phyloP scores from a whole-genome alignment of 2,329 filamentous ascomycete species.

The Byssothecium circinans region DNA sequence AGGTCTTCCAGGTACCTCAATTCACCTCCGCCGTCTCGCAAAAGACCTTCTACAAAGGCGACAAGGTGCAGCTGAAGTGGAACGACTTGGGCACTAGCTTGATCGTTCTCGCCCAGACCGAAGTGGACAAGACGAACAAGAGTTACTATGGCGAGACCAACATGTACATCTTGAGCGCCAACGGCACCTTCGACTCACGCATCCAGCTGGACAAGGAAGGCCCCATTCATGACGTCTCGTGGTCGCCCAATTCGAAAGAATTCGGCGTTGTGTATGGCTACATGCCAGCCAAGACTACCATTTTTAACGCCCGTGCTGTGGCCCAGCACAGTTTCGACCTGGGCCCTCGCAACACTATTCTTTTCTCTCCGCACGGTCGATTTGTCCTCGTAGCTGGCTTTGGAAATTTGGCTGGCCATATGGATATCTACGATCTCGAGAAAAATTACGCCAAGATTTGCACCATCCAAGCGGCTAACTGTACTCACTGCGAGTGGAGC shows the following conservation, averaged over 20 bases:
- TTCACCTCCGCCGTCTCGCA: slow-evolving; percentile 84
- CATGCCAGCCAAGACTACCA: slow-evolving; percentile 98
- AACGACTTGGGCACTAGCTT: slow-evolving; percentile 88
- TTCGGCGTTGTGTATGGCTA: slow-evolving; percentile 97
- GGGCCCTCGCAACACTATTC: slow-evolving; percentile 88
- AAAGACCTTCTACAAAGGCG: slow-evolving; percentile 99
- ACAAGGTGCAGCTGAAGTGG: slow-evolving; percentile 99
- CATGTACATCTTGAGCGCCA: slow-evolving; percentile 90
- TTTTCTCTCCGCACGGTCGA: slow-evolving; percentile 89
- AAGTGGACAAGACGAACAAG: slow-evolving; percentile 97
- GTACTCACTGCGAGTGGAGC: slow-evolving; percentile 96
- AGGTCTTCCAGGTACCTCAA: slow-evolving; percentile 89
- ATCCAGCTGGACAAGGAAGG: slow-evolving; percentile 94
- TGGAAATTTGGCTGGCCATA: slow-evolving; percentile 94
- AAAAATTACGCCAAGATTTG: slow-evolving; percentile 91
- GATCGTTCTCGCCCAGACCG: slow-evolving; percentile 94
- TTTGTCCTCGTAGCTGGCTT: slow-evolving; percentile 95
- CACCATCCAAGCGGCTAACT: slow-evolving; percentile 93
- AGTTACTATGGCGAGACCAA: slow-evolving; percentile 99
- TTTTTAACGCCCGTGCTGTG: slow-evolving; percentile 89
- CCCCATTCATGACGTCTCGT: slow-evolving; percentile 96
- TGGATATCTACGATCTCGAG: slow-evolving; percentile 95
- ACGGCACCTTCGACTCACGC: slow-evolving; percentile 87
- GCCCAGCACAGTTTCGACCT: slow-evolving; percentile 83
- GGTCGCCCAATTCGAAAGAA: slow-evolving; percentile 96